These are phyloP conservation scores for Arthrobotrys sinensis DNA, from an alignment of 2,329 filamentous ascomycete species.

Conservation along the genomic window DNA sequence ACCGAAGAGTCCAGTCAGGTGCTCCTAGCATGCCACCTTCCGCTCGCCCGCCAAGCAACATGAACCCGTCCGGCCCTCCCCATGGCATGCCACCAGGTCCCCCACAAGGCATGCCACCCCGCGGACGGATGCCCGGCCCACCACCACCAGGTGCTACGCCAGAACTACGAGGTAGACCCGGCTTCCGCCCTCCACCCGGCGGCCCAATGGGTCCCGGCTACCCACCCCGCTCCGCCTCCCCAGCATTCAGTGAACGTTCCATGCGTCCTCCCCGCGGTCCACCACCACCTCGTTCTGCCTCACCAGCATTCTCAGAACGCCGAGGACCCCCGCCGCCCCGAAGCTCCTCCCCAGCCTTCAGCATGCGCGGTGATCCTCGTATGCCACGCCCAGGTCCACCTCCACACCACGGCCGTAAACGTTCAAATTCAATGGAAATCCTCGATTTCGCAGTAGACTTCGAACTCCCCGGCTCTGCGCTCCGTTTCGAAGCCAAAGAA, in stretches of 20 bases:
- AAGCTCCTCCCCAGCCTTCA: slow-evolving; percentile 55
- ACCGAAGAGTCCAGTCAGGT: slow-evolving; percentile 31
- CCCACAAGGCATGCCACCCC: slow-evolving; percentile 33
- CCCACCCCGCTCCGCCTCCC: slow-evolving; percentile 46
- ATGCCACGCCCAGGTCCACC: slow-evolving; percentile 37
- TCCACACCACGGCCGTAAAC: slow-evolving; percentile 47
- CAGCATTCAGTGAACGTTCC: slow-evolving; percentile 55
- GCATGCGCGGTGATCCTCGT: slow-evolving; percentile 49
- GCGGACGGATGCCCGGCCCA: slow-evolving; percentile 14
- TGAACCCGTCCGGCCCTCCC: slow-evolving; percentile 17
- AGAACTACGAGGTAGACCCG: slow-evolving; percentile 51
- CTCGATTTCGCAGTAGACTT: slow-evolving; percentile 52
- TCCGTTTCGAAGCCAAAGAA: slow-evolving; percentile 47
- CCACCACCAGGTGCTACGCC: slow-evolving; percentile 16
- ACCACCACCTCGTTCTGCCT: slow-evolving; percentile 45
- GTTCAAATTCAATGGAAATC: slow-evolving; percentile 52
- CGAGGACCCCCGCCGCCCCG: slow-evolving; percentile 42
- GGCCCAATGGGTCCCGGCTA: slow-evolving; percentile 58
- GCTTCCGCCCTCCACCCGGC: slow-evolving; percentile 41
- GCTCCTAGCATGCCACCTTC: slow-evolving; percentile 24
- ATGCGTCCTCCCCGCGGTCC: slow-evolving; percentile 48
- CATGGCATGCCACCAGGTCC: slow-evolving; percentile 28
- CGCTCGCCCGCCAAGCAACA: slow-evolving; percentile 25
- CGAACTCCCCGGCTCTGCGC: slow-evolving; percentile 28
- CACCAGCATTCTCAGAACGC: slow-evolving; percentile 56